phyloP scores from a whole-genome alignment of 441 rosid genomes.

The Mallotus japonicus region DNA sequence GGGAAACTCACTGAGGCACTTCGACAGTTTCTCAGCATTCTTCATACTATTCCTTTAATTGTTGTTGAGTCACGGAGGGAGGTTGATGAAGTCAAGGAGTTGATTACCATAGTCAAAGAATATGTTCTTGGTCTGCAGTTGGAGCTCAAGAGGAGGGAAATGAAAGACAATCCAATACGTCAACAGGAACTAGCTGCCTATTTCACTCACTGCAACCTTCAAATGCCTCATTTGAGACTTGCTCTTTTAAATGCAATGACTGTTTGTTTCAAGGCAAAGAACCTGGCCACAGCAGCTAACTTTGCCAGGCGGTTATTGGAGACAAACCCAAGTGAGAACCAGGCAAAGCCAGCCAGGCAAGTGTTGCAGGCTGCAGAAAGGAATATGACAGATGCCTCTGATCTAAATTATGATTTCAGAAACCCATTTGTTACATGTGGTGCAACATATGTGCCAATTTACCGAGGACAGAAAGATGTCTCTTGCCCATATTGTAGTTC shows the following conservation, averaged over 20 bases:
- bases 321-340: constrained; percentile 69
- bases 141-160: constrained; percentile 70
- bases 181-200: constrained; percentile 96
- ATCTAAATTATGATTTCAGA: constrained; percentile 76
- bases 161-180: constrained; percentile 53
- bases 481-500: constrained; percentile 80
- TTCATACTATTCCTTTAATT: constrained; percentile 81
- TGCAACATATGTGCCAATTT: constrained; percentile 81
- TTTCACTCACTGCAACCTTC: constrained; percentile 86
- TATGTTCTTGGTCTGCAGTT: constrained; percentile 75
- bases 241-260: constrained; percentile 70
- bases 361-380: constrained; percentile 74
- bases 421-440: constrained; percentile 87
- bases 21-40: constrained; percentile 56
- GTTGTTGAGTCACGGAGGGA: constrained; percentile 88
- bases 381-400: constrained; percentile 60
- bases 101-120: constrained; percentile 67
- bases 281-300: constrained; percentile 66
- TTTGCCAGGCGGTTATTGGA: constrained; percentile 72
- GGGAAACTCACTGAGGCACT: constrained; percentile 77
- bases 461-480: constrained; percentile 78
- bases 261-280: constrained; percentile 64
- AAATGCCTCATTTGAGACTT: constrained; percentile 65
- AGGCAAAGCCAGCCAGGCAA: constrained; percentile 70
- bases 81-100: constrained; percentile 86